phyloP scores from a whole-genome alignment of 192 early-diverging fungal genomes.

The Lobosporangium transversale region DNA sequence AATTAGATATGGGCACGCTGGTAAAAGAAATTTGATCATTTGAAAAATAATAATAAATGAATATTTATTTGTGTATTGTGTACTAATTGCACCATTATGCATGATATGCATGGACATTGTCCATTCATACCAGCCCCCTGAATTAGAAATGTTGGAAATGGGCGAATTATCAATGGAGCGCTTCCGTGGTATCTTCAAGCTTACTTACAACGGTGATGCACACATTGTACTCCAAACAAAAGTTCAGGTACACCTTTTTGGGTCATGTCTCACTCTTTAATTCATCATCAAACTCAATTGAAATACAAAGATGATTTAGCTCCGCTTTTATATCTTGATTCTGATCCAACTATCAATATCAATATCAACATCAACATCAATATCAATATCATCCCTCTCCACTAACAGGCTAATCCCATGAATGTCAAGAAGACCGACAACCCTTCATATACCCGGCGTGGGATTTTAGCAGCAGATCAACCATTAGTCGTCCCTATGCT shows the following conservation, averaged over 20 bases:
- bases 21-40: constrained; percentile 29
- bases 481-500: constrained; percentile 97
- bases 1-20: constrained; percentile 94
- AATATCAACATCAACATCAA: no score
- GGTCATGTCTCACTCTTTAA: no score
- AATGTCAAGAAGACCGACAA: constrained; percentile 65
- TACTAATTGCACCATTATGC: background rate
- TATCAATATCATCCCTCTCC: no score
- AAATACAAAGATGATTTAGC: background rate
- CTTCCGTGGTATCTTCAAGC: constrained; percentile 95
- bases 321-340: background rate
- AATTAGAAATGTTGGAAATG: constrained; percentile 98
- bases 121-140: constrained; percentile 74
- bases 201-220: constrained; percentile 94
- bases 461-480: constrained; percentile 88
- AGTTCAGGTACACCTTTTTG: constrained; percentile 87
- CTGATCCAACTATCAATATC: background rate
- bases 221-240: constrained; percentile 90
- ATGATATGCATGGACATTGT: background rate
- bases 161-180: constrained; percentile 93
- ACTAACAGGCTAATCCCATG: constrained; percentile 82
- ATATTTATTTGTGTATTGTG: no score
- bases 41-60: no score
- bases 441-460: constrained; percentile 69
- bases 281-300: no score